Evolutionary conservation across 1,139 yeast species (phyloP), one percentile per base, ranked within the genome.

Genomic region (Suhomyces terraborum): DNA sequence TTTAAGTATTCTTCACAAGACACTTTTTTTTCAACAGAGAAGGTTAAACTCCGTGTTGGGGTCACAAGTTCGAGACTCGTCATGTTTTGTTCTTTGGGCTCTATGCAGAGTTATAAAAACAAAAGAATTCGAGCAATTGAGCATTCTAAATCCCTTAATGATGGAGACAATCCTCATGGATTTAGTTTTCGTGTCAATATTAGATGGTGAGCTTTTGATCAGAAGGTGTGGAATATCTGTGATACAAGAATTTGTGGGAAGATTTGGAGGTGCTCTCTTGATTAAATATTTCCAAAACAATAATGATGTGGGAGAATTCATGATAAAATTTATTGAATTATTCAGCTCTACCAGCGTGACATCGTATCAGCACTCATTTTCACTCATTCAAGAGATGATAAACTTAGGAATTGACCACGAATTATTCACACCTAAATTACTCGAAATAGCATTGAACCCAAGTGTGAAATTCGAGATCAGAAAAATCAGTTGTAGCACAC

Each of bases 191-290:
- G 73, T 80, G 1, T 64, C 82, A 10, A 70, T 87, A 34, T 83
- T 84, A 54, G 98, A 91, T 57, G 64, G 73, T 19, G 96, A 89
- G 41, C 67, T 88, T 21, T 73, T 82, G 42, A 77, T 89, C 10
- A 69, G 96, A 43, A 70, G 95, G 43, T 93, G 97, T 23, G 84
- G 91, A 0, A 71, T 88, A 9, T 96, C 97, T 0, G 94, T 95
- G 0, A 55, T 88, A 4, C 97, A 91, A 57, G 98, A 91, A 54
- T 73, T 86, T 8, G 60, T 88, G 3, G 98, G 98, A 0, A 66
- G 97, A 32, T 82, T 81, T 55, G 87, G 87, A 0, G 56, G 46
- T 10, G 23, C 38, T 2, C 42, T 68, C 5, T 67, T 67, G 37
- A 32, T 37, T 0, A 18, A 33, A 1, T 41, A 59, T 3, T 47